Evolutionary conservation across 306 rosid genomes (phyloP), one percentile per base, ranked within the genome.

Genomic region (Quercus rubra): DNA sequence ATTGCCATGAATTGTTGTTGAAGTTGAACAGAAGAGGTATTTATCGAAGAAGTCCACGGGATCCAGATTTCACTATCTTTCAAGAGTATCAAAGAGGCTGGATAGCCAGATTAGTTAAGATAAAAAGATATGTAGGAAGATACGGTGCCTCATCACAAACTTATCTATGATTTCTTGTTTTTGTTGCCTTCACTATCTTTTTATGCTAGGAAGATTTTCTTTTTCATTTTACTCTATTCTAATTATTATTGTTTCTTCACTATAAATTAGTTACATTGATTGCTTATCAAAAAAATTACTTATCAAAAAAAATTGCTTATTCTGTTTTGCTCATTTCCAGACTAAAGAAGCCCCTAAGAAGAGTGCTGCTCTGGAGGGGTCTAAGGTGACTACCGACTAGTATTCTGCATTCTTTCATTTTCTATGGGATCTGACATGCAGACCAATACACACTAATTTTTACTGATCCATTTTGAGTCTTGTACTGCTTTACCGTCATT

Each of bases 331-430:
- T 8, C 33, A 19, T 59, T 58, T 71, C 23, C 68, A 54, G 31
- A 17, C 62, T 63, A 38, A 68, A 12, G 74, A 80, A 64, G 25
- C 33, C 67, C 70, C 51, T 21, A 31, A 25, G 25, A 6, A 55
- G 20, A 18, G 12, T 17, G 52, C 74, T 77, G 67, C 46, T 82
- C 27, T 52, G 21, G 78, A 64, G 55, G 81, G 67, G 75, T 57
- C 69, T 55, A 63, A 66, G 67, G 85, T 82, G 71, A 77, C 31
- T 63, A 58, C 82, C 77, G 71, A 77, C 46, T 63, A 58, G 18
- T n/a, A 19, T 76, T 71, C 31, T 76, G 17, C 17, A 7, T 81
- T 63, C 14, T 38, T 54, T 19, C 51, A 38, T 82, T 23, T 73
- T 28, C 27, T 25, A 30, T 20, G 67, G 13, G 67, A 5, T 61